Conservation (phyloP, 2,329 filamentous ascomycete genomes). For the Aspergillus caelatus region DNA sequence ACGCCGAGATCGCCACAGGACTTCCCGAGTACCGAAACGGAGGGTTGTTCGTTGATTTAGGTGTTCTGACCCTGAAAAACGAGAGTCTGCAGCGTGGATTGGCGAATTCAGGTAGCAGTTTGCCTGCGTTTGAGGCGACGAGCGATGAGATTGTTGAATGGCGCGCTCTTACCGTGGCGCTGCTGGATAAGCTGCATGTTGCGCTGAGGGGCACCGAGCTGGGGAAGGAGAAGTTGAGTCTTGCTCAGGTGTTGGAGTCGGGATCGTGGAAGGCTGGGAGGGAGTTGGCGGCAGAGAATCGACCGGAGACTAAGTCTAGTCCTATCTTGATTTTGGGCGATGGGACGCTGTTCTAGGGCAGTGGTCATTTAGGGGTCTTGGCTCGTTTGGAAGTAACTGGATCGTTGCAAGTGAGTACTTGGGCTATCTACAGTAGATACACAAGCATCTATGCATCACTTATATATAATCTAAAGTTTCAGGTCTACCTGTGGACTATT, state of each 20-base stretch:
- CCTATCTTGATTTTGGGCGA: constrained; percentile 44
- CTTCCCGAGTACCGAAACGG: constrained; percentile 74
- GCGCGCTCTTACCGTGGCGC: constrained; percentile 65
- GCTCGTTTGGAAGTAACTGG: not conserved
- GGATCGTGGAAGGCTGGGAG: constrained; percentile 56
- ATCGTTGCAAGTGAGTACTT: not conserved
- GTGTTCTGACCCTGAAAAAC: constrained; percentile 55
- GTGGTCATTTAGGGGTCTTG: not conserved
- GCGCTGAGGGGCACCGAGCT: constrained; percentile 49
- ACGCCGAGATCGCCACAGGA: constrained; percentile 63
- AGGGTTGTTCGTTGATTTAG: constrained; percentile 66
- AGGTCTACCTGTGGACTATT: not conserved
- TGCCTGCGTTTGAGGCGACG: constrained; percentile 57
- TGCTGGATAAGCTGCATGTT: constrained; percentile 58
- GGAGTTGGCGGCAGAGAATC: constrained; percentile 38
- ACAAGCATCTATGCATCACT: not conserved
- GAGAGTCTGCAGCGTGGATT: constrained; percentile 49
- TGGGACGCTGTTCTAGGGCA: constrained; percentile 40
- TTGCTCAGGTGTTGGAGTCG: constrained; percentile 58
- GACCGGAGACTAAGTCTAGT: constrained; percentile 38
- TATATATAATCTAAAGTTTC: not conserved
- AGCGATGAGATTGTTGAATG: constrained; percentile 68
- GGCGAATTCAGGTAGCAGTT: constrained; percentile 43
- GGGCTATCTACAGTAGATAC: not conserved
- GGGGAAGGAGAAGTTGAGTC: constrained; percentile 42